phyloP scores from a whole-genome alignment of 352 stramenopile species.

The Phytopythium ostracodes region DNA sequence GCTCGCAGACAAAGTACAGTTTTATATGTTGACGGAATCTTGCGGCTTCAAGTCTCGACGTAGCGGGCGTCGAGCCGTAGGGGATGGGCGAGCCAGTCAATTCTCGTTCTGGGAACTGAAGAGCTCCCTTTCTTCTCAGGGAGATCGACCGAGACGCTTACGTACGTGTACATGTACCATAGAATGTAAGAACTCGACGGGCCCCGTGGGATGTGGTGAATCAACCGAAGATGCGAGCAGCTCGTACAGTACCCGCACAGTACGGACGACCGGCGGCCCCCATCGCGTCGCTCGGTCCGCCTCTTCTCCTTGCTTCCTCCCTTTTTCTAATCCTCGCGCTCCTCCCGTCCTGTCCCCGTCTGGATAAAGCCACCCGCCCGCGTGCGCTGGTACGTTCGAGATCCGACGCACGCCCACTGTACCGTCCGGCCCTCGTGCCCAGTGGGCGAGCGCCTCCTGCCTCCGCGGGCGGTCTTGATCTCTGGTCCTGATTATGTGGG shows the following conservation, averaged over 20 bases:
- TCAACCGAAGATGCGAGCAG: neutral
- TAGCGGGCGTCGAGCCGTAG: neutral
- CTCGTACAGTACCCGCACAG: neutral
- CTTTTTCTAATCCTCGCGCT: conserved; percentile 2
- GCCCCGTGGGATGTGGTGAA: neutral
- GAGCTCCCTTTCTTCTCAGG: neutral
- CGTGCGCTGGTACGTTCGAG: conserved; percentile 1
- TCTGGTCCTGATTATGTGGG: conserved; percentile 2
- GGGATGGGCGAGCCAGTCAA: neutral
- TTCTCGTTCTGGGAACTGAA: neutral
- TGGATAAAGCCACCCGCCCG: neutral
- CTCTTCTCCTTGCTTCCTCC: neutral
- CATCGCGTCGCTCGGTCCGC: neutral
- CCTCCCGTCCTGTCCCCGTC: neutral
- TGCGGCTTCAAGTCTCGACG: neutral
- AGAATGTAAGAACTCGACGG: neutral
- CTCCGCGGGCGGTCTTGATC: neutral
- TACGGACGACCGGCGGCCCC: neutral
- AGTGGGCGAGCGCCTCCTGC: neutral
- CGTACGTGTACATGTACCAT: neutral
- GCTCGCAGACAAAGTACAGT: neutral
- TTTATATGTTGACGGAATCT: neutral
- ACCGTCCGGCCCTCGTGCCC: neutral
- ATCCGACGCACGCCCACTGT: conserved; percentile 1
- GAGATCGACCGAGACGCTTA: neutral